phyloP scores from a whole-genome alignment of 495 filamentous ascomycete genomes.

The Ascodesmis nigricans region DNA sequence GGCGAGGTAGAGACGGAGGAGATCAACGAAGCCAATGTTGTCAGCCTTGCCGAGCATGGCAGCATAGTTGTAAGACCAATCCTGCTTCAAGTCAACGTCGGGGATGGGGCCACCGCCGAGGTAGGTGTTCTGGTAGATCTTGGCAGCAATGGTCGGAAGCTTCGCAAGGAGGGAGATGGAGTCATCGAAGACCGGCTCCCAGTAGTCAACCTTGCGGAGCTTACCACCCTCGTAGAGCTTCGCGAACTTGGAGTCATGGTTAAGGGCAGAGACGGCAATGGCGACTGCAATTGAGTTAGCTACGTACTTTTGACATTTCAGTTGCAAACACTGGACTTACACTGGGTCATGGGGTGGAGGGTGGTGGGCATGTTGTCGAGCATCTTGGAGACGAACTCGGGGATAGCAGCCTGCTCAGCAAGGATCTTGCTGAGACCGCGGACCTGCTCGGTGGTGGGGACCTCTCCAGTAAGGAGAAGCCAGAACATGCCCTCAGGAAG shows the following conservation, averaged over 20 bases:
- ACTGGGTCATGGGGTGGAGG: slow-evolving; percentile 95
- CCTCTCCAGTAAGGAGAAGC: slow-evolving; percentile 83
- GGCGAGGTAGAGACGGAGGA: slow-evolving; percentile 94
- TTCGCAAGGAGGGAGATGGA: slow-evolving; percentile 83
- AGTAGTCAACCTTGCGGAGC: slow-evolving; percentile 83
- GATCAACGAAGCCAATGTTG: slow-evolving; percentile 93
- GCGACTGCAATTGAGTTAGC: slow-evolving; percentile 28
- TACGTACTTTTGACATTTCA: not conserved
- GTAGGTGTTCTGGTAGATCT: slow-evolving; percentile 87
- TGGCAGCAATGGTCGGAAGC: slow-evolving; percentile 85
- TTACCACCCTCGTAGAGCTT: slow-evolving; percentile 67
- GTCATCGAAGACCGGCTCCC: slow-evolving; percentile 97
- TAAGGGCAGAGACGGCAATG: slow-evolving; percentile 79
- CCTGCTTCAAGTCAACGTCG: slow-evolving; percentile 61
- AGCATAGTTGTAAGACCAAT: slow-evolving; percentile 94
- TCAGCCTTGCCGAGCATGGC: slow-evolving; percentile 92
- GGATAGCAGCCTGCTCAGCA: slow-evolving; percentile 68
- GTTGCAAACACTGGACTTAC: not conserved
- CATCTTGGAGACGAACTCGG: slow-evolving; percentile 63
- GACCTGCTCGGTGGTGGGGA: slow-evolving; percentile 61
- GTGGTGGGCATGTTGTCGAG: slow-evolving; percentile 71
- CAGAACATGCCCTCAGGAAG: slow-evolving; percentile 99
- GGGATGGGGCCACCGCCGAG: slow-evolving; percentile 53
- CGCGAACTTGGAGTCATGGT: slow-evolving; percentile 78
- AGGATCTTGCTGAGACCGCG: slow-evolving; percentile 64